These are phyloP conservation scores for Pichia norvegensis DNA, from an alignment of 1,139 yeast genomes.

Conservation along the genomic window DNA sequence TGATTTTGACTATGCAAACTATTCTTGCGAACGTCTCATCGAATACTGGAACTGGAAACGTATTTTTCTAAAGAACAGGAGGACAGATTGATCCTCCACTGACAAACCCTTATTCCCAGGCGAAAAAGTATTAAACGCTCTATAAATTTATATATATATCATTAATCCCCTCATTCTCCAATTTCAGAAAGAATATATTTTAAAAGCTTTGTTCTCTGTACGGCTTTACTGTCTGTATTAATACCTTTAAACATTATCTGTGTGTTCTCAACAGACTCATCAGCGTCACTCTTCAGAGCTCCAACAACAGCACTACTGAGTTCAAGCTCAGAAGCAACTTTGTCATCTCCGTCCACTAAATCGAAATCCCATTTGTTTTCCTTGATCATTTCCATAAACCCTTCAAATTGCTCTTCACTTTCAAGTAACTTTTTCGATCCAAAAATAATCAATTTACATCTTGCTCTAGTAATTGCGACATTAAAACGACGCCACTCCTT, in stretches of 20 bases:
- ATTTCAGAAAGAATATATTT: conserved; percentile 22
- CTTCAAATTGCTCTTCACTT: conserved; percentile 46
- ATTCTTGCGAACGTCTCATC: conserved; percentile 50
- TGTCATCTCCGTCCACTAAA: conserved; percentile 9
- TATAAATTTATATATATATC: background rate
- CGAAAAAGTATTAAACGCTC: background rate
- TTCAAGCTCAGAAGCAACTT: background rate
- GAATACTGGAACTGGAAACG: conserved; percentile 70
- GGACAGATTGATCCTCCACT: background rate
- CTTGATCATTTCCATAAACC: conserved; percentile 55
- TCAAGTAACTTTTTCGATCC: conserved; percentile 68
- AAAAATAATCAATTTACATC: conserved; percentile 68
- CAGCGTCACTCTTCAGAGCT: background rate
- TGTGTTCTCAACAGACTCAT: background rate
- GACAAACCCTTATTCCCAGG: background rate
- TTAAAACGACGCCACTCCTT: conserved; percentile 88
- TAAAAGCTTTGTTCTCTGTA: conserved; percentile 21
- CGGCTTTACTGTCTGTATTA: conserved; percentile 16
- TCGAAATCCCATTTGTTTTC: conserved; percentile 46
- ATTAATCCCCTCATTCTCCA: background rate
- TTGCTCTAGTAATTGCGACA: conserved; percentile 91
- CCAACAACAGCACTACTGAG: background rate
- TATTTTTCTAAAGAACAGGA: conserved; percentile 15
- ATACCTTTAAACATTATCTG: conserved; percentile 4
- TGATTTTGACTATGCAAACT: conserved; percentile 63